Evolutionary conservation across 306 rosid species (phyloP), one percentile per base, ranked within the genome.

Genomic region (Morella rubra): DNA sequence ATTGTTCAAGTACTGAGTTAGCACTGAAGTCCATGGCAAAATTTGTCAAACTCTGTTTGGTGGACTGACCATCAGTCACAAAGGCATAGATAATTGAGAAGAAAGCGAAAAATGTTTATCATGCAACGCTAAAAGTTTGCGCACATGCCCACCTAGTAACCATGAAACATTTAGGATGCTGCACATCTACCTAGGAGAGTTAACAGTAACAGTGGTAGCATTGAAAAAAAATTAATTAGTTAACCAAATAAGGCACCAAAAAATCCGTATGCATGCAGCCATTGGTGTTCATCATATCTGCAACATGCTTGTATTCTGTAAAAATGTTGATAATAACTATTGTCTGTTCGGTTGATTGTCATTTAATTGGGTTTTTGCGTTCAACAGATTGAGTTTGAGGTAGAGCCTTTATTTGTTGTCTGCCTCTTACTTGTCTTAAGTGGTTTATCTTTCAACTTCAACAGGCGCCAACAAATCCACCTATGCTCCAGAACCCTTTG

Each of bases 401-500:
- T 72, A 20, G 22, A 42, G 72, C 13, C 51, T 22, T 44, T 20
- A 73, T 32, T 27, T 22, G 24, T 71, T 80, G 74, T 45, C 60
- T 61, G 13, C 53, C 32, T 74, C 56, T 18, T 46, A 19, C 13
- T 46, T 4, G 74, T 71, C 81, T 84, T 78, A 74, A 62, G 76
- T 72, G 64, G 61, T 68, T 65, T 61, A 76, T 19, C 82, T 79
- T 73, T 56, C 59, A 69, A 62, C 44, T 69, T 81, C 73, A 61
- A 83, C 86, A 94, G 96, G 98, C 80, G 96, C 95, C 75, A 68
- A 55, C 74, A 88, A 84, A 79, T 81, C 89, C 55, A 67, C 77
- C 46, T 94, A 94, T 77, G 93, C 98, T 69, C 96, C 96, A 7
- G 98, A 94, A 51, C 98, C 98, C n/a, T 83, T 84, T 55, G 98